Conservation (phyloP, 805 yeast genomes). For the Candida stauntonica region DNA sequence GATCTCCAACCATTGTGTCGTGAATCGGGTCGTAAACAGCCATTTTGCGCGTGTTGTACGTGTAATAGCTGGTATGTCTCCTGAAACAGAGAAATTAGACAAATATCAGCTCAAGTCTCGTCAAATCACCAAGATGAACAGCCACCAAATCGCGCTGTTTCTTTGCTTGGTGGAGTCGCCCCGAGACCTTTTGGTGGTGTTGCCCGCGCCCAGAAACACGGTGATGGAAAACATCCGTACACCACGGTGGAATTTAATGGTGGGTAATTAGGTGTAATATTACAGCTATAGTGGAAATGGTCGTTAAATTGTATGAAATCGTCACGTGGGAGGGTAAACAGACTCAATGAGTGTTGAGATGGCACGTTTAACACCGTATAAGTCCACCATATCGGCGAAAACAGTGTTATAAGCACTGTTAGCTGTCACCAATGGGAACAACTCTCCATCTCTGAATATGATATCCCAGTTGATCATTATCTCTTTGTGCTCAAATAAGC, state of each 20-base stretch:
- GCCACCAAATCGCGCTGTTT: too few relatives aligned
- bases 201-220: too few relatives aligned
- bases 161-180: too few relatives aligned
- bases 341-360: slow-evolving; percentile 7
- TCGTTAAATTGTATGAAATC: background rate
- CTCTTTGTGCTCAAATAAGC: slow-evolving; percentile 3
- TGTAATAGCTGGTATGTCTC: too few relatives aligned
- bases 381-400: slow-evolving; percentile 12
- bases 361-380: slow-evolving; percentile 14
- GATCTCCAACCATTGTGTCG: slow-evolving; percentile 10
- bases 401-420: slow-evolving; percentile 12
- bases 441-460: slow-evolving; percentile 9
- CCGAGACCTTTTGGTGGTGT: too few relatives aligned
- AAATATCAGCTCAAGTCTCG: too few relatives aligned
- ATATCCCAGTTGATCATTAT: slow-evolving; percentile 14
- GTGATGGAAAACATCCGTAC: slow-evolving; percentile 11
- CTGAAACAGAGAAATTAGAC: background rate
- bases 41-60: too few relatives aligned
- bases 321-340: background rate
- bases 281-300: background rate
- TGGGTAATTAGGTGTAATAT: too few relatives aligned
- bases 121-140: background rate
- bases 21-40: slow-evolving; percentile 17
- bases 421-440: slow-evolving; percentile 10
- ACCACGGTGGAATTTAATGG: background rate